Percentiles rank a stretch among this genome's conserved stretches.
These are phyloP conservation scores for Volutella citrinella DNA, from an alignment of 2,329 filamentous ascomycete species.

Conservation along the genomic window DNA sequence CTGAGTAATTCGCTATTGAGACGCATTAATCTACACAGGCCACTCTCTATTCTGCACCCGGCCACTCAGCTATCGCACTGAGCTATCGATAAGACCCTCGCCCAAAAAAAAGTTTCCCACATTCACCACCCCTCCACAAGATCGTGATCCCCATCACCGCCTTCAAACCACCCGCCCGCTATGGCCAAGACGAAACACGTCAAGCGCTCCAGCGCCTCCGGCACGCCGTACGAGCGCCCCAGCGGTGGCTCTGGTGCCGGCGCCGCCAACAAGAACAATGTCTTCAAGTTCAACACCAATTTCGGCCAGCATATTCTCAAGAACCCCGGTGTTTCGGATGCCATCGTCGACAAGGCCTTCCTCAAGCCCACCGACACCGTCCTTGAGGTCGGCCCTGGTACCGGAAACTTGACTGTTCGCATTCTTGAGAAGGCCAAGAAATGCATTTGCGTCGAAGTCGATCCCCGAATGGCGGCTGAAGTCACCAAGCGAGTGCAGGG, in stretches of 20 bases:
- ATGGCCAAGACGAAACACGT: constrained; percentile 54
- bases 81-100: constrained; percentile 19
- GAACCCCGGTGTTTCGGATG: constrained; percentile 79
- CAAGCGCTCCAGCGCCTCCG: constrained; percentile 50
- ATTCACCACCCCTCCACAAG: constrained; percentile 17
- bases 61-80: background rate
- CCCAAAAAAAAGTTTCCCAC: constrained; percentile 24
- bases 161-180: constrained; percentile 8
- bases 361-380: constrained; percentile 89
- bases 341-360: constrained; percentile 69
- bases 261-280: constrained; percentile 61
- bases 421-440: constrained; percentile 87
- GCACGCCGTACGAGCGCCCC: constrained; percentile 41
- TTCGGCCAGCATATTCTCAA: constrained; percentile 89
- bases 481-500: constrained; percentile 92
- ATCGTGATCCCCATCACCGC: constrained; percentile 6
- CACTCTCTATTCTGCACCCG: constrained; percentile 5
- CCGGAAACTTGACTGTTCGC: constrained; percentile 82
- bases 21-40: too few relatives aligned
- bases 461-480: constrained; percentile 95
- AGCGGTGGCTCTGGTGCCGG: constrained; percentile 15
- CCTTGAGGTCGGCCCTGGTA: constrained; percentile 88
- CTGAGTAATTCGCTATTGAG: too few relatives aligned
- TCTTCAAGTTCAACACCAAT: constrained; percentile 96
- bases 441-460: constrained; percentile 81